Conservation (phyloP, 805 yeast genomes). For the Candida argentea region DNA sequence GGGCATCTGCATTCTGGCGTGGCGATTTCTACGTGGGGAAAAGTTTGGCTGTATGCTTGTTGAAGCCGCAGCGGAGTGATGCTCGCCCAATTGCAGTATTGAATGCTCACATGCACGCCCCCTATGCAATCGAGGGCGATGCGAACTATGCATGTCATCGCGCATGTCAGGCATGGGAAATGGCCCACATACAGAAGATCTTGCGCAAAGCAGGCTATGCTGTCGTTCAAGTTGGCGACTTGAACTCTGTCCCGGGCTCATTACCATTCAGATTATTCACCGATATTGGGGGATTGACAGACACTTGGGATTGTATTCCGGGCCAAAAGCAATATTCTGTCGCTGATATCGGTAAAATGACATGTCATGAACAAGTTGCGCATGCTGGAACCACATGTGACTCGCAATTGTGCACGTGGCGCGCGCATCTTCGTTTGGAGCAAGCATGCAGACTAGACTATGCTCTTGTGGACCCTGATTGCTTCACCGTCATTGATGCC, state of each 20-base stretch:
- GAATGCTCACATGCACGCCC: constrained; percentile 97
- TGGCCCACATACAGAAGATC: constrained; percentile 53
- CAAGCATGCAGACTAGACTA: constrained; percentile 90
- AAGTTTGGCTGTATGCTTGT: constrained; percentile 60
- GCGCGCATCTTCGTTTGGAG: constrained; percentile 39
- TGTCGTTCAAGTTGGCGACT: constrained; percentile 85
- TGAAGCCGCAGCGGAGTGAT: constrained; percentile 40
- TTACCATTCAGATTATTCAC: constrained; percentile 71
- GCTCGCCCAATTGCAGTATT: constrained; percentile 61
- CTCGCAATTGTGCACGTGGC: constrained; percentile 80
- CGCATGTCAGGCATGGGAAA: constrained; percentile 95
- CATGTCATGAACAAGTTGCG: constrained; percentile 44
- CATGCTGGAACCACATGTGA: constrained; percentile 87
- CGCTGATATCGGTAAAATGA: constrained; percentile 17
- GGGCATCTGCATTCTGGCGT: constrained; percentile 85
- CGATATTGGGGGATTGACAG: constrained; percentile 55
- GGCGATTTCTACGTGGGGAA: constrained; percentile 99
- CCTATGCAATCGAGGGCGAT: constrained; percentile 74
- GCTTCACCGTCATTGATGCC: constrained; percentile 48
- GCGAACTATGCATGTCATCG: constrained; percentile 87
- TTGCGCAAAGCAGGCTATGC: constrained; percentile 70
- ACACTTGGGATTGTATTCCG: constrained; percentile 71
- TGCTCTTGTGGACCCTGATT: constrained; percentile 59
- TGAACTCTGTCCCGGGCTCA: constrained; percentile 82
- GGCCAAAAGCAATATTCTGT: constrained; percentile 13